Conservation (phyloP, 2,329 filamentous ascomycete genomes). For the Trichoderma atrobrunneum region DNA sequence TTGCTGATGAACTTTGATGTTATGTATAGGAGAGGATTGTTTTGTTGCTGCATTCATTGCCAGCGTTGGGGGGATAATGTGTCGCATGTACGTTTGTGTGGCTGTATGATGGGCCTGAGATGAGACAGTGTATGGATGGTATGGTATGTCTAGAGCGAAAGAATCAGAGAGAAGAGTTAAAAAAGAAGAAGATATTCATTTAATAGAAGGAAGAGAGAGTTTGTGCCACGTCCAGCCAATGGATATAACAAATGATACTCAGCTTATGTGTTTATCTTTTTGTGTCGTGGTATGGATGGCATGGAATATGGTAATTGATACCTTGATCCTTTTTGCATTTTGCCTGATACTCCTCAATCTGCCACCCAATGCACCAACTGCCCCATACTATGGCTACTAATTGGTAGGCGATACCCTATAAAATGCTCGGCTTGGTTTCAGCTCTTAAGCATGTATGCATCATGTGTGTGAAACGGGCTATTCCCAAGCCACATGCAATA, state of each 20-base stretch:
- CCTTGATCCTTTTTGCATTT: background rate
- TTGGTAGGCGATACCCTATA: background rate
- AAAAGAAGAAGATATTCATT: background rate
- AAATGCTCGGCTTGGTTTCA: background rate
- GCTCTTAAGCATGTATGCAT: background rate
- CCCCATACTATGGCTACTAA: background rate
- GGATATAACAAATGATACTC: background rate
- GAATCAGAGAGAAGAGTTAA: background rate
- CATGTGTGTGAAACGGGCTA: background rate
- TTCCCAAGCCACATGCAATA: slow-evolving; percentile 7
- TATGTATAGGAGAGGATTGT: background rate
- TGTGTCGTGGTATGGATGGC: background rate
- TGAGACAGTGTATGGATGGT: background rate
- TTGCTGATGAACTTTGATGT: background rate
- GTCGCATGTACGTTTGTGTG: background rate
- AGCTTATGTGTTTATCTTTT: background rate
- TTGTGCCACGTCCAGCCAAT: background rate
- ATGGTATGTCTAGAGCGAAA: background rate
- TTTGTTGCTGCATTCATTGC: background rate
- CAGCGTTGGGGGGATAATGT: background rate
- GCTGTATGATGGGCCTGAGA: background rate
- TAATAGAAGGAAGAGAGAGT: background rate
- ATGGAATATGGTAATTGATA: background rate
- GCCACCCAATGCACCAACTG: background rate
- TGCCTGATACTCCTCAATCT: background rate